A percentile compares a stretch with the other conserved stretches of the same genome.
Evolutionary conservation across 805 yeast species (phyloP).

Genomic region (Ogataea salicorniae): DNA sequence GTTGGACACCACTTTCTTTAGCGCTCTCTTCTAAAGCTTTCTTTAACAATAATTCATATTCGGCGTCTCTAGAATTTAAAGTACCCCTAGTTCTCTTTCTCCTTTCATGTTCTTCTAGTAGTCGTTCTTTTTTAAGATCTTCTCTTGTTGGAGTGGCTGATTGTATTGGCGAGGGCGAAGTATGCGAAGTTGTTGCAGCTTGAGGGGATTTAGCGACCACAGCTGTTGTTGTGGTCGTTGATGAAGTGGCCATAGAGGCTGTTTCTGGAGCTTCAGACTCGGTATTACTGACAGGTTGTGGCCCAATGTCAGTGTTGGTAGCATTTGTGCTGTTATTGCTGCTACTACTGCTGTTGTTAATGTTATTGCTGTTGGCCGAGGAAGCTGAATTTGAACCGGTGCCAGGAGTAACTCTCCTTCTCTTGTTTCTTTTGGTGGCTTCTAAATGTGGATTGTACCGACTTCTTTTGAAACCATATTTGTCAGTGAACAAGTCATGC

Average conservation of each 20-base stretch:
- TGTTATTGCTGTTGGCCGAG: neutral
- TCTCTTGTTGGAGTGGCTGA: conserved; percentile 8
- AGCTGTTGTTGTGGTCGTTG: conserved; percentile 9
- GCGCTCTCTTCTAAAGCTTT: conserved; percentile 56
- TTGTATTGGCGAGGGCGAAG: no score
- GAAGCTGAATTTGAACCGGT: neutral
- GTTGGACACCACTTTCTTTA: conserved; percentile 39
- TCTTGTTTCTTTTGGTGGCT: conserved; percentile 25
- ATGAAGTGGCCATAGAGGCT: no score
- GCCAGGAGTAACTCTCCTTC: conserved; percentile 20
- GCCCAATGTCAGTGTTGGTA: neutral
- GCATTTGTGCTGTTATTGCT: neutral
- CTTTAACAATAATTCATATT: conserved; percentile 31
- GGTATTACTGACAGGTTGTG: neutral
- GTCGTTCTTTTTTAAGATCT: conserved; percentile 9
- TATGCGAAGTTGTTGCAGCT: neutral
- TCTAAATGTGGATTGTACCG: conserved; percentile 42
- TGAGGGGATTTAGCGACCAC: conserved; percentile 1
- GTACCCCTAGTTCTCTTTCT: conserved; percentile 24
- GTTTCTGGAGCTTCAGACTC: neutral
- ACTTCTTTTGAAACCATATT: conserved; percentile 43
- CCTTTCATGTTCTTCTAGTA: conserved; percentile 16
- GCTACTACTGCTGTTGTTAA: neutral
- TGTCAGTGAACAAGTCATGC: conserved; percentile 51
- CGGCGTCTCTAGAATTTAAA: conserved; percentile 27